Base-by-base conservation (phyloP, 805 yeast genomes). In the Debaryomyces hansenii region DNA sequence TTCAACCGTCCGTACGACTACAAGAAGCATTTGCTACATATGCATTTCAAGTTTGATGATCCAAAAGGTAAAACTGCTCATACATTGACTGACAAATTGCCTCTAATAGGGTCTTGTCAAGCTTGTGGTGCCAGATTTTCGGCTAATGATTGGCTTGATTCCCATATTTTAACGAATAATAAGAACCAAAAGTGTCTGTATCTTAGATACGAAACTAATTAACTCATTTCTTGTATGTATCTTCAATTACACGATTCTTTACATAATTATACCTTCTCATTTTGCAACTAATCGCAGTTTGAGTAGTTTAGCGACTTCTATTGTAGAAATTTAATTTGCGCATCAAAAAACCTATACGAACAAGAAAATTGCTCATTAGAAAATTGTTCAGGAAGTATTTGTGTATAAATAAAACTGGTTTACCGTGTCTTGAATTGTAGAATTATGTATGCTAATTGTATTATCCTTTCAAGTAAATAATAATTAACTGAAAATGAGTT, bases 121-220 rank as follows among this genome's bases (percentile, higher is more conserved):
- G 72, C 73, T 1, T 84, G 88, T 58, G 83, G 84, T 0, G 59
- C 56, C 14, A 56, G 75, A 37, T 74, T 70, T 54, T 56, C 64
- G 11, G 87, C 83, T 7, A 64, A 65, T 21, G 77, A 70, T 15
- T 84, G 88, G 88, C 63, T 84, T 16, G 78, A 77, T 15, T 52
- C 61, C 11, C 89, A 83, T 57, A 74, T 83, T 9, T 58, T 77
- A 46, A 60, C 71, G n/a, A 51, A 56, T 9, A 60, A 68, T 32
- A 18, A 10, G 5, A 41, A 38, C 2, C 45, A 48, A 27, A 53
- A 52, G 45, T 69, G 74, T 52, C 55, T 51, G 1, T 63, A 38
- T 45, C 52, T 60, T 4, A 56, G 49, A 27, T 37, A 35, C 14
- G 42, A 34, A 12, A 9, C 20, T 18, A 11, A 18, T 35, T 35